phyloP scores from a whole-genome alignment of 1,284 basidiomycete species.

The Vanrija humicola region DNA sequence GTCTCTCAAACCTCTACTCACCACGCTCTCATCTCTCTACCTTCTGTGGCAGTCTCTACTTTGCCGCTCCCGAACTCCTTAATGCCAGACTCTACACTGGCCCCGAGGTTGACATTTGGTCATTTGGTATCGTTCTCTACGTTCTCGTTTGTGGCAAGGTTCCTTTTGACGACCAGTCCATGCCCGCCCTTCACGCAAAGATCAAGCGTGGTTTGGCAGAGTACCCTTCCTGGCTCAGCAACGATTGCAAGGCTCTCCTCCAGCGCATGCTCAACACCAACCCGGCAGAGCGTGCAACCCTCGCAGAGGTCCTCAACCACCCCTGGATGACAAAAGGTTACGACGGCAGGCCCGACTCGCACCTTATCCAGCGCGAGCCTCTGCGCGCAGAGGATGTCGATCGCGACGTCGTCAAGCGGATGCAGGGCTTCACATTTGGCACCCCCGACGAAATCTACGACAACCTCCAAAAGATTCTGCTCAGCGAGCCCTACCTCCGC shows the following conservation, averaged over 20 bases:
- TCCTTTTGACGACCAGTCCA: constrained; percentile 97
- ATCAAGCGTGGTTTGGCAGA: constrained; percentile 97
- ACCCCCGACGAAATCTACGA: constrained; percentile 77
- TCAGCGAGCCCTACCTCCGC: constrained; percentile 70
- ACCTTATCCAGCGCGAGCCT: constrained; percentile 83
- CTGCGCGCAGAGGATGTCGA: constrained; percentile 83
- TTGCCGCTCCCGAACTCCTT: constrained; percentile 93
- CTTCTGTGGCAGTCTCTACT: constrained; percentile 96
- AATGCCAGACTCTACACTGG: constrained; percentile 96
- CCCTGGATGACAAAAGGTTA: constrained; percentile 95
- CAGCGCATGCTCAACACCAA: constrained; percentile 96
- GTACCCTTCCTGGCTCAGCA: constrained; percentile 93
- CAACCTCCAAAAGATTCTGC: constrained; percentile 67
- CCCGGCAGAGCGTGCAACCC: constrained; percentile 74
- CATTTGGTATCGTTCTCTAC: constrained; percentile 96
- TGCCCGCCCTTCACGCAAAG: constrained; percentile 98
- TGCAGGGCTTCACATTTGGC: constrained; percentile 98
- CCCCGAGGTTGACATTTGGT: constrained; percentile 98
- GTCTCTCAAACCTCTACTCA: constrained; percentile 93
- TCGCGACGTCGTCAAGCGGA: constrained; percentile 75
- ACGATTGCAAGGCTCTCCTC: constrained; percentile 91
- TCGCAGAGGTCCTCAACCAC: constrained; percentile 83
- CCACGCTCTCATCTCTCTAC: constrained; percentile 79
- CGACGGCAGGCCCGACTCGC: constrained; percentile 70
- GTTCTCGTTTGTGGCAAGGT: constrained; percentile 98